Base-by-base conservation (phyloP, 1,139 yeast species). In the Chernovozyma sophiae-reginae region DNA sequence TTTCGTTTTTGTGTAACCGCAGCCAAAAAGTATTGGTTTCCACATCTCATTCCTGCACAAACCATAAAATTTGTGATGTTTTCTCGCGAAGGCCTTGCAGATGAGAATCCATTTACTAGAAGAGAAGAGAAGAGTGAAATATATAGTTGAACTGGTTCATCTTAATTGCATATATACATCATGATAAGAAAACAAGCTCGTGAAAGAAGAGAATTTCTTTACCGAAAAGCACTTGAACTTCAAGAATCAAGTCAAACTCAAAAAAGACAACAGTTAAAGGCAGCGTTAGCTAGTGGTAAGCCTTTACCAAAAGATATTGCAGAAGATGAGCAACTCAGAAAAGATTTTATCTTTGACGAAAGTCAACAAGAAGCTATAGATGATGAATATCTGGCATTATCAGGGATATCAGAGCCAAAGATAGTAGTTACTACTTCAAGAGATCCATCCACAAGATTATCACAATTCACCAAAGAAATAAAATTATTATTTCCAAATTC, bases 391-490 rank as follows among this genome's bases (percentile, higher is more conserved):
- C 73, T 85, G 36, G 89, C 86, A 23, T 64, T 87, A 38, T 82
- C 95, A 45, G 98, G 98, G 1, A 72, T 92, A 29, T 75, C 77
- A 19, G 98, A 94, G 44, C 98, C 99, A n/a, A 81, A 86, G 51
- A 76, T 92, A 7, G 81, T 92, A 16, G 90, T 92, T 13, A 92
- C 98, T 7, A 92, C 99, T 0, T 84, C 96, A 17, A 74, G 99
- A 61, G 87, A 86, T 50, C 97, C 98, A 10, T 78, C 89, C 19
- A 79, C 92, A 2, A 77, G 87, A 53, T 64, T 92, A 37, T 72
- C 86, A 32, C 98, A 92, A 58, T 94, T 92, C 58, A 82, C 97
- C 36, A 92, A 92, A 60, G 99, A 94, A 57, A 74, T 94, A 47
- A 84, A 86, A 54, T 71, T 92, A 34, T 66, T 92, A 65, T 86